Evolutionary conservation across 176 grass and related monocot species (phyloP).

Genomic region (Oryza meyeriana): DNA sequence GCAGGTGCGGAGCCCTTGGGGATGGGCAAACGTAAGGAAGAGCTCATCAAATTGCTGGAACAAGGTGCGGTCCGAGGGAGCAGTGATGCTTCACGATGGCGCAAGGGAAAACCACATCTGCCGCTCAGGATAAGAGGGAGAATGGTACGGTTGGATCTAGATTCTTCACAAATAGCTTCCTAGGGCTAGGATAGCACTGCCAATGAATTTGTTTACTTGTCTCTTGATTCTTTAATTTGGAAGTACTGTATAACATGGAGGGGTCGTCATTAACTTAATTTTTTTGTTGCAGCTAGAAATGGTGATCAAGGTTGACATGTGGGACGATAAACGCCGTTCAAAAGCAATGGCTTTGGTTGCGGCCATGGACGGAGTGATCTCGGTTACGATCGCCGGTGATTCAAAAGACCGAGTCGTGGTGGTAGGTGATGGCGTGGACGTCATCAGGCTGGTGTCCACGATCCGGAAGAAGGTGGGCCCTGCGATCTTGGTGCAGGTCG

Average conservation of each 20-base stretch:
- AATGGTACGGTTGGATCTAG: too few species aligned
- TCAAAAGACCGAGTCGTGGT: slow-evolving; percentile 12
- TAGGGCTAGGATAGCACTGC: too few species aligned
- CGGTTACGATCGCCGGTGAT: neutral
- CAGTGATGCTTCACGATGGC: neutral
- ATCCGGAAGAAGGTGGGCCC: too few species aligned
- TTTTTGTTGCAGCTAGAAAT: slow-evolving; percentile 21
- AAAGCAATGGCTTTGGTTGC: slow-evolving; percentile 27
- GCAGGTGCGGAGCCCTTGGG: neutral
- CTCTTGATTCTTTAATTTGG: neutral
- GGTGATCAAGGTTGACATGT: slow-evolving; percentile 43
- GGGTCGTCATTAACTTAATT: too few species aligned
- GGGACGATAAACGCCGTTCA: slow-evolving; percentile 13
- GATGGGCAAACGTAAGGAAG: neutral
- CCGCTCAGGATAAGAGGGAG: too few species aligned
- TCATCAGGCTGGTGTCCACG: too few species aligned
- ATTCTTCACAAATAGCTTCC: too few species aligned
- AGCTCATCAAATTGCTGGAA: neutral
- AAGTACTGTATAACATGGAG: too few species aligned
- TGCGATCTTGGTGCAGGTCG: too few species aligned
- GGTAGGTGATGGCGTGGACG: neutral
- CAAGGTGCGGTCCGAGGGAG: neutral
- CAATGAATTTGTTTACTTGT: neutral
- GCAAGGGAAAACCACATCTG: too few species aligned
- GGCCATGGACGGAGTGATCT: neutral